Conservation (phyloP, 352 stramenopile genomes). For the Blastocystis sp. region DNA sequence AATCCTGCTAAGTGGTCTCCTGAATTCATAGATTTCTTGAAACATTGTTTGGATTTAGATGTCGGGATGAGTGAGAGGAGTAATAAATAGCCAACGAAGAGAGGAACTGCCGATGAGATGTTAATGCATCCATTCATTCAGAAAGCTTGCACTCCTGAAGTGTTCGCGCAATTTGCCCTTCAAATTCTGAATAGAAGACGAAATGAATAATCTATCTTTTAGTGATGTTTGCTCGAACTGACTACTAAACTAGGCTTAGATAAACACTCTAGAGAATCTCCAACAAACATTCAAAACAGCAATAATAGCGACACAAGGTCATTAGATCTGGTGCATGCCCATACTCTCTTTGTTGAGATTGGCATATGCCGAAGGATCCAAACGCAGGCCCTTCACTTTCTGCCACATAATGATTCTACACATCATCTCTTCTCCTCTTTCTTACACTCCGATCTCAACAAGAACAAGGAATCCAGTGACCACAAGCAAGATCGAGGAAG, state of each 20-base stretch:
- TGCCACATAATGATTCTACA: constrained; percentile 66
- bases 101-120: constrained; percentile 81
- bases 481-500: constrained; percentile 28
- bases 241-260: neutral
- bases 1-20: constrained; percentile 77
- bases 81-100: constrained; percentile 72
- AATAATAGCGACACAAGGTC: neutral
- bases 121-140: constrained; percentile 84
- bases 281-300: constrained; percentile 23
- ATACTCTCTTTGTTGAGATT: constrained; percentile 67
- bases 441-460: constrained; percentile 68
- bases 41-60: constrained; percentile 78
- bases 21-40: constrained; percentile 81
- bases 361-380: constrained; percentile 63
- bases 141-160: constrained; percentile 72
- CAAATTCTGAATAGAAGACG: constrained; percentile 25
- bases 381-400: constrained; percentile 63
- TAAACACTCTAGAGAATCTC: too few relatives aligned
- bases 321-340: constrained; percentile 49
- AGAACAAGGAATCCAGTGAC: constrained; percentile 56
- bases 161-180: constrained; percentile 73
- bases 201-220: constrained; percentile 25
- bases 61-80: constrained; percentile 18
- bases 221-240: neutral
- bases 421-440: neutral